These are phyloP conservation scores for Podospora appendiculata DNA, from an alignment of 495 filamentous ascomycete genomes.

Conservation along the genomic window DNA sequence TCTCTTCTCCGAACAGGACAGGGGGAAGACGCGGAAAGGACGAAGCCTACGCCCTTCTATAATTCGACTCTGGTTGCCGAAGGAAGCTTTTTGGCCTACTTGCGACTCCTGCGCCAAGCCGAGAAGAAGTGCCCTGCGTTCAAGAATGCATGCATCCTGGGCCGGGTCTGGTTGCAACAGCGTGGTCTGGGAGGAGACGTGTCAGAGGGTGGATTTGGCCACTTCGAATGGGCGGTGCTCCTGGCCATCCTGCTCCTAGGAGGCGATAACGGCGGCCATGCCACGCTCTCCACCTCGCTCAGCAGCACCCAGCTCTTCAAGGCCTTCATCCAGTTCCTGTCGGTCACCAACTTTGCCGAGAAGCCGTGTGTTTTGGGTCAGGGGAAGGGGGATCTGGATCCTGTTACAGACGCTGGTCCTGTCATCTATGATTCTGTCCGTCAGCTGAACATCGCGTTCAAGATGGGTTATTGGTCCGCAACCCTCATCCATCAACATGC, in stretches of 20 bases:
- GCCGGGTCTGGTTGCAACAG: slow-evolving; percentile 82
- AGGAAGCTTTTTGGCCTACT: slow-evolving; percentile 58
- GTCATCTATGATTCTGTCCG: slow-evolving; percentile 62
- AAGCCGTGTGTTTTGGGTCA: slow-evolving; percentile 53
- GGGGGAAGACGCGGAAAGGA: slow-evolving; percentile 26
- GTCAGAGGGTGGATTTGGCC: slow-evolving; percentile 77
- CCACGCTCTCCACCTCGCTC: slow-evolving; percentile 67
- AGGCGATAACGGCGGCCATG: slow-evolving; percentile 59
- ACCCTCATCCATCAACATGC: slow-evolving; percentile 62
- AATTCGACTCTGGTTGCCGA: slow-evolving; percentile 83
- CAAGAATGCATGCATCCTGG: slow-evolving; percentile 75
- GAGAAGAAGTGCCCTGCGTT: slow-evolving; percentile 62
- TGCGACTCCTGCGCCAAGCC: slow-evolving; percentile 60
- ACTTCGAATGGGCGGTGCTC: slow-evolving; percentile 80
- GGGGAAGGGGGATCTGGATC: slow-evolving; percentile 20
- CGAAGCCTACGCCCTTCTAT: slow-evolving; percentile 70
- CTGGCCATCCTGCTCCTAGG: slow-evolving; percentile 75
- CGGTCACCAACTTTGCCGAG: slow-evolving; percentile 56
- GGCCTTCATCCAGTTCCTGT: slow-evolving; percentile 75
- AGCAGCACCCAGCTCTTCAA: slow-evolving; percentile 95
- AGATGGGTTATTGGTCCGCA: slow-evolving; percentile 87
- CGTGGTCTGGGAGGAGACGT: slow-evolving; percentile 65
- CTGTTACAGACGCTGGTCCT: slow-evolving; percentile 24
- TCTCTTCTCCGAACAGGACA: slow-evolving; percentile 56
- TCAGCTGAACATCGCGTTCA: slow-evolving; percentile 77